Evolutionary conservation across 2,329 filamentous ascomycete genomes (phyloP).

Genomic region (Xylariaceae sp.): DNA sequence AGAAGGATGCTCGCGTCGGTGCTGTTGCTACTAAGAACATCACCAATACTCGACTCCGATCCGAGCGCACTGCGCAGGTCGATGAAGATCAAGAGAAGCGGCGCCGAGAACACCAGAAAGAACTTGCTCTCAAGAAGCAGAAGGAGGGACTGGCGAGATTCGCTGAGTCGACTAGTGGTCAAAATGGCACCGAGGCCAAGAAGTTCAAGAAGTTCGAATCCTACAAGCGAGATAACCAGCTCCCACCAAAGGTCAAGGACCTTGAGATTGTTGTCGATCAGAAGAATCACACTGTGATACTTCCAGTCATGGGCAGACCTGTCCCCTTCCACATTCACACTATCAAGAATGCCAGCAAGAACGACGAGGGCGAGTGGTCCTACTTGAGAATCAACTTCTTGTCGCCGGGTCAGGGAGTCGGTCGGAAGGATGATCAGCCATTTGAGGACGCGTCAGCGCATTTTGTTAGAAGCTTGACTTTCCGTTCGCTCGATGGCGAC

Average conservation of each 20-base stretch:
- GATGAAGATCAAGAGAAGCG: slow-evolving; percentile 86
- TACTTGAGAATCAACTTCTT: slow-evolving; percentile 96
- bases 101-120: slow-evolving; percentile 87
- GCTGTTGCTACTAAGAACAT: slow-evolving; percentile 93
- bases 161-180: slow-evolving; percentile 73
- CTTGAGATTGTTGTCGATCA: slow-evolving; percentile 84
- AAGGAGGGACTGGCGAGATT: slow-evolving; percentile 81
- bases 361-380: slow-evolving; percentile 88
- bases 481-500: slow-evolving; percentile 83
- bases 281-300: slow-evolving; percentile 83
- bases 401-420: slow-evolving; percentile 94
- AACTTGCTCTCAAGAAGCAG: slow-evolving; percentile 81
- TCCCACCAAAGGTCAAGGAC: slow-evolving; percentile 76
- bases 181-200: slow-evolving; percentile 90
- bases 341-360: slow-evolving; percentile 98
- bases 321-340: slow-evolving; percentile 97
- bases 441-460: slow-evolving; percentile 96
- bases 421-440: slow-evolving; percentile 92
- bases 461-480: slow-evolving; percentile 91
- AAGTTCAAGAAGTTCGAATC: slow-evolving; percentile 99
- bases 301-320: slow-evolving; percentile 94
- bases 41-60: slow-evolving; percentile 85
- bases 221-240: slow-evolving; percentile 95
- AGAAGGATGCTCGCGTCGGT: slow-evolving; percentile 75
- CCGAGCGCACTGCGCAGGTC: slow-evolving; percentile 79